These are phyloP conservation scores for Geosmithia putterillii DNA, from an alignment of 2,329 filamentous ascomycete species.

Conservation along the genomic window DNA sequence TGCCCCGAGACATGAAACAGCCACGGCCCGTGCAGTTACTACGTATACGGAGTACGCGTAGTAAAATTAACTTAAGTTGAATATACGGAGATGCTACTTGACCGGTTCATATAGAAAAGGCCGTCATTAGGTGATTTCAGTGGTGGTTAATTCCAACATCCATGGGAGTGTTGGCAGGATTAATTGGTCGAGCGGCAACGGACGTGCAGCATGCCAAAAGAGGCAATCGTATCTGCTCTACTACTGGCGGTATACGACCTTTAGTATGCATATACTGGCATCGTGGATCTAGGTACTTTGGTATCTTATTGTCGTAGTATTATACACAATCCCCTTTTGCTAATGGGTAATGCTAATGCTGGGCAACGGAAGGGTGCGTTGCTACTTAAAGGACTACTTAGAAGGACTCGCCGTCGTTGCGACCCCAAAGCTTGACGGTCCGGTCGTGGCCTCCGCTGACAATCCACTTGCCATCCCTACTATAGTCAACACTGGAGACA, in stretches of 20 bases:
- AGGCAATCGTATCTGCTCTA: not conserved
- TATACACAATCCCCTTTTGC: too few species aligned
- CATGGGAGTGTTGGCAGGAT: not conserved
- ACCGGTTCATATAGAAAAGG: too few species aligned
- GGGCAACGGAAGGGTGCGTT: too few species aligned
- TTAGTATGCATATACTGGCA: not conserved
- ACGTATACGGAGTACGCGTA: too few species aligned
- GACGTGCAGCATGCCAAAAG: not conserved
- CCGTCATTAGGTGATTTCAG: too few species aligned
- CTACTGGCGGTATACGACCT: not conserved
- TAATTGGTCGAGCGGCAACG: not conserved
- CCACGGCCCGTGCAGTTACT: not conserved
- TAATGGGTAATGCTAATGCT: too few species aligned
- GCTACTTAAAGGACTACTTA: slow-evolving; percentile 10
- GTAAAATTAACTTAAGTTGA: too few species aligned
- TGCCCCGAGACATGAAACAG: too few species aligned
- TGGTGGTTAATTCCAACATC: too few species aligned
- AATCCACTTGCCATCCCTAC: slow-evolving; percentile 79
- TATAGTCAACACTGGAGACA: slow-evolving; percentile 83
- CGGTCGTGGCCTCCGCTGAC: slow-evolving; percentile 88
- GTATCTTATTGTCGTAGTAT: too few species aligned
- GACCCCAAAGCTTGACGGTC: slow-evolving; percentile 91
- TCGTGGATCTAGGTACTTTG: not conserved
- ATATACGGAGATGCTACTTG: too few species aligned
- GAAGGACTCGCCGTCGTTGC: slow-evolving; percentile 56